Evolutionary conservation across 495 filamentous ascomycete genomes (phyloP).

Genomic region (Hypoxylon subgilvum): DNA sequence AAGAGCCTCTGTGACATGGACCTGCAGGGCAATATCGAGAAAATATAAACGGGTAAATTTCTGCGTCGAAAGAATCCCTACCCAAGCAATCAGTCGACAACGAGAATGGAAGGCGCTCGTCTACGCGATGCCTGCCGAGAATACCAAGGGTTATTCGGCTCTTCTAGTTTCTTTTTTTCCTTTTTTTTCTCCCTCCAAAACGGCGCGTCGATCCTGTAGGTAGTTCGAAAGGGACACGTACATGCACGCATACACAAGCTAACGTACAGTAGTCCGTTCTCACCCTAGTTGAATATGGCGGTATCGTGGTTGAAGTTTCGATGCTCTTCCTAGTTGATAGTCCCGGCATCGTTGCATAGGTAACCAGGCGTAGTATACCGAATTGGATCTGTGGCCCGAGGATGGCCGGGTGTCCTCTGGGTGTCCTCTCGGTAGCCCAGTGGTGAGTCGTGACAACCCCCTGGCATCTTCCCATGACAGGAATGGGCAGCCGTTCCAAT

Average conservation of each 20-base stretch:
- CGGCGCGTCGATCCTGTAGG: constrained; percentile 5
- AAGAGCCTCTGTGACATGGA: constrained; percentile 14
- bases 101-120: constrained; percentile 33
- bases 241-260: no score
- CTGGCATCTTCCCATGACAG: constrained; percentile 23
- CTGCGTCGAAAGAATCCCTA: constrained; percentile 6
- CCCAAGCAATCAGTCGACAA: constrained; percentile 17
- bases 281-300: background rate
- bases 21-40: constrained; percentile 32
- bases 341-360: constrained; percentile 18
- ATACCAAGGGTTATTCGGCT: constrained; percentile 22
- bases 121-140: background rate
- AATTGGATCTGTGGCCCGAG: constrained; percentile 29
- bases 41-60: constrained; percentile 36
- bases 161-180: constrained; percentile 14
- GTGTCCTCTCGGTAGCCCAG: no score
- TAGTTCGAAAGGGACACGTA: background rate
- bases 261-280: no score
- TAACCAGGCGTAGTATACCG: constrained; percentile 19
- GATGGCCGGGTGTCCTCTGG: constrained; percentile 5
- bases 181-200: background rate
- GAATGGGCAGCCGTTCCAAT: constrained; percentile 37
- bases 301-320: constrained; percentile 14
- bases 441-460: no score
- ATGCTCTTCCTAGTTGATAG: constrained; percentile 13